Evolutionary conservation across 139 green algal genomes (phyloP), one percentile per base, ranked within the genome.

Genomic region (Prasinococcaceae sp.): DNA sequence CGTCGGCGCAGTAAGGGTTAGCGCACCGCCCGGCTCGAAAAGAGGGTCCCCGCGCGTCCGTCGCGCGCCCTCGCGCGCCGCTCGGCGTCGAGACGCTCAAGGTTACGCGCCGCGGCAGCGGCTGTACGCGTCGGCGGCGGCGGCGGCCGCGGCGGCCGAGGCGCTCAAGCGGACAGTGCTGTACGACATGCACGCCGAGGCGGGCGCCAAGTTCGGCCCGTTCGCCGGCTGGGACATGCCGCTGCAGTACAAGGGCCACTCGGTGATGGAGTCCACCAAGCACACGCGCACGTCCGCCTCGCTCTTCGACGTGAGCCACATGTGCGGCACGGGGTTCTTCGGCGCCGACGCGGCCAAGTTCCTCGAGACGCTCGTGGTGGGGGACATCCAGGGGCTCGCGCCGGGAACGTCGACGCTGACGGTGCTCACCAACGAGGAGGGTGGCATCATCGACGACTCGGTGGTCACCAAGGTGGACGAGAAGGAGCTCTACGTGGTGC

Each of bases 161-260:
- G n/a, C n/a, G n/a, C 71, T 95, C 0, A 76, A 81, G 56, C 90
- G 90, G 69, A 96, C 87, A 0, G 64, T 69, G 10, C 66, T 96
- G n/a, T 89, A 92, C 43, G 82, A 93, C 59, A 83, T 88, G 33
- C 87, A 96, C 55, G 77, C 94, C 8, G 70, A 67, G 10, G 26
- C 83, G 30, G 86, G 86, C 49, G 86, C 73, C 79, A 69, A 51
- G 74, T 67, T 77, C 88, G 90, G 96, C 17, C 80, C 81, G 2
- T 99, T 97, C 67, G 88, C 85, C 9, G 90, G 90, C 30, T 97
- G 83, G 78, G 82, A 79, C 8, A 96, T 99, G 90, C 90, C 90
- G 5, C 92, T 97, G 48, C 90, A 99, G 59, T 99, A 99, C 76
- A 88, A 89, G 58, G 83, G n/a, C n/a, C n/a, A 97, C 66, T 80